phyloP scores from a whole-genome alignment of 768 basidiomycete genomes.

The Naganishia randhawae region DNA sequence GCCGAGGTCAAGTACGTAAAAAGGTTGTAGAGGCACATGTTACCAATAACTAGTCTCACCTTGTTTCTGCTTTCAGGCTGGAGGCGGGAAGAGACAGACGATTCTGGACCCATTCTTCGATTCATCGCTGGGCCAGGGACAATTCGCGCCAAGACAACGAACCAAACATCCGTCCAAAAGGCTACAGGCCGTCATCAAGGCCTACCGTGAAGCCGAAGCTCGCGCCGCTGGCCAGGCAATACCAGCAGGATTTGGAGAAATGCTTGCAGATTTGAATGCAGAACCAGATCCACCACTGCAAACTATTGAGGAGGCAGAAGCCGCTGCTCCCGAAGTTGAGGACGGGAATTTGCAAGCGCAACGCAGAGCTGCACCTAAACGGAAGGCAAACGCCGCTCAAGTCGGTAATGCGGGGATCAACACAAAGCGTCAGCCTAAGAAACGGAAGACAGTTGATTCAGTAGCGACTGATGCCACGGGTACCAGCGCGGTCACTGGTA shows the following conservation, averaged over 20 bases:
- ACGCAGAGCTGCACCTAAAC: neutral
- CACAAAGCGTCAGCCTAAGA: constrained; percentile 18
- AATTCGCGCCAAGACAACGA: constrained; percentile 70
- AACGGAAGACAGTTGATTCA: constrained; percentile 22
- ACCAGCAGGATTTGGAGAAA: constrained; percentile 39
- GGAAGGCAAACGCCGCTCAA: constrained; percentile 1
- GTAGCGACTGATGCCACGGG: neutral
- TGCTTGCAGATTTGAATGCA: constrained; percentile 47
- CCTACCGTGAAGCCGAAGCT: constrained; percentile 48
- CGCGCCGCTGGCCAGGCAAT: constrained; percentile 30
- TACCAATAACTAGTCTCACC: neutral
- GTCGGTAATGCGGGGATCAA: neutral
- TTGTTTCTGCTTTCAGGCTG: constrained; percentile 52
- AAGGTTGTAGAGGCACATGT: neutral
- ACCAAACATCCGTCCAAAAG: constrained; percentile 82
- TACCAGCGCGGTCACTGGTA: neutral
- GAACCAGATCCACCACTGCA: constrained; percentile 17
- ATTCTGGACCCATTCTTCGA: constrained; percentile 74
- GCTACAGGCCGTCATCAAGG: constrained; percentile 58
- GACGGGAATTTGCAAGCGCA: neutral
- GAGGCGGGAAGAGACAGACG: constrained; percentile 69
- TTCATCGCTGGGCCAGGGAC: constrained; percentile 63
- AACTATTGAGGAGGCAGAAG: constrained; percentile 1
- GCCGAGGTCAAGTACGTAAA: constrained; percentile 64
- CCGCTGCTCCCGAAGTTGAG: neutral